A percentile compares a stretch with the other conserved stretches of the same genome.
Evolutionary conservation across 2,329 filamentous ascomycete species (phyloP).

Genomic region (Ascochyta rabiei): DNA sequence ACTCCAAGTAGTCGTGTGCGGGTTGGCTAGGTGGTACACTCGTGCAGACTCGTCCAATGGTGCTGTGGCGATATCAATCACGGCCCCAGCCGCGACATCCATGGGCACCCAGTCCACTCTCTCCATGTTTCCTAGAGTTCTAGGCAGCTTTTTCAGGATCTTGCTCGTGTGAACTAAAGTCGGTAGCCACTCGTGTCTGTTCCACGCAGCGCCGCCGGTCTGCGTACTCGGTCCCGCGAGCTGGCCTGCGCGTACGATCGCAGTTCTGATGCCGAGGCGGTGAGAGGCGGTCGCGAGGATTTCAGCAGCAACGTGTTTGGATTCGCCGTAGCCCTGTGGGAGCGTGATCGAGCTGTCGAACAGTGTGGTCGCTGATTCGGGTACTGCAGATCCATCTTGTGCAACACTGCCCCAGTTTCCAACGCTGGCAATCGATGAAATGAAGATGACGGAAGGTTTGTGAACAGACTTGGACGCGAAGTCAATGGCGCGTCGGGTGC

Average conservation of each 20-base stretch:
- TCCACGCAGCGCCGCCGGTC: constrained; percentile 28
- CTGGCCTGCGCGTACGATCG: constrained; percentile 38
- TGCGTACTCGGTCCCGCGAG: constrained; percentile 34
- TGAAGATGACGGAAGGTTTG: constrained; percentile 43
- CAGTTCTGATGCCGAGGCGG: constrained; percentile 27
- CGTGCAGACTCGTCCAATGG: not conserved
- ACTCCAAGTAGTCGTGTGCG: constrained; percentile 8
- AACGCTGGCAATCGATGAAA: constrained; percentile 48
- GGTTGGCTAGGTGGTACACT: constrained; percentile 12
- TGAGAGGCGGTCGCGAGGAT: constrained; percentile 41
- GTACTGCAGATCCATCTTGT: constrained; percentile 4
- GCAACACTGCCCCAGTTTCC: constrained; percentile 11
- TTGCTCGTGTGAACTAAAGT: constrained; percentile 31
- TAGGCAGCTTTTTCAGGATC: constrained; percentile 24
- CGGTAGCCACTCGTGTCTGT: constrained; percentile 36
- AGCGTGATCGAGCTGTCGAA: constrained; percentile 40
- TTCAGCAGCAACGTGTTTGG: constrained; percentile 45
- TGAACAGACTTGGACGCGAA: constrained; percentile 8
- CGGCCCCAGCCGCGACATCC: constrained; percentile 15
- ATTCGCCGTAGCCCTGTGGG: constrained; percentile 48
- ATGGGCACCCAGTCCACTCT: constrained; percentile 36
- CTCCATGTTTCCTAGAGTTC: constrained; percentile 21
- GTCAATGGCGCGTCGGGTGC: constrained; percentile 13
- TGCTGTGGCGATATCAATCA: constrained; percentile 6
- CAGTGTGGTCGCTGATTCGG: constrained; percentile 24